A percentile compares a stretch with the other conserved stretches of the same genome.
phyloP scores from a whole-genome alignment of 108 stramenopile genomes.

The Cyclotella sp. region DNA sequence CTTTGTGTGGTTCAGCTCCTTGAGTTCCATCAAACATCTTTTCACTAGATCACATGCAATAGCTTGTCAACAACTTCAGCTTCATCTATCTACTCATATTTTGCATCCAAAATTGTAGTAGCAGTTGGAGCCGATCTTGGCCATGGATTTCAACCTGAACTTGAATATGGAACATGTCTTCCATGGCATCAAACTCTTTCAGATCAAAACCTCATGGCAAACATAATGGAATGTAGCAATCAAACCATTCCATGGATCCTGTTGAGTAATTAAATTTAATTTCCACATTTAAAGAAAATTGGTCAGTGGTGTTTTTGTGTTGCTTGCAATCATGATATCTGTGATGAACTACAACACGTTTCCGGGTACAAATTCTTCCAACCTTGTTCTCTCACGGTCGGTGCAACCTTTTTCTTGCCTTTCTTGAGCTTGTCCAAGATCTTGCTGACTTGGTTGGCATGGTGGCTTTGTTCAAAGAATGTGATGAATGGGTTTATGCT shows the following conservation, averaged over 20 bases:
- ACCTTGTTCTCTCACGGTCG: neutral
- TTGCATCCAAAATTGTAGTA: conserved; percentile 6
- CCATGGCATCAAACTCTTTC: too few species aligned
- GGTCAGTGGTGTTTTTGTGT: too few species aligned
- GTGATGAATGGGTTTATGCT: neutral
- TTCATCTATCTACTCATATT: neutral
- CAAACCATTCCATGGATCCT: conserved; percentile 14
- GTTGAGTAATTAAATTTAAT: neutral
- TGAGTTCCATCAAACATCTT: conserved; percentile 50
- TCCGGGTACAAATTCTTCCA: too few species aligned
- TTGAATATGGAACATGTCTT: conserved; percentile 1
- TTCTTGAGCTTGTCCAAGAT: neutral
- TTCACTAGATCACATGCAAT: conserved; percentile 26
- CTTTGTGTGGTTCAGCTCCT: conserved; percentile 37
- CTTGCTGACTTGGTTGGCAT: neutral
- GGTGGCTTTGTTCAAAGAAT: neutral
- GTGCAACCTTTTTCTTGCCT: neutral
- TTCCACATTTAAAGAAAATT: conserved; percentile 10
- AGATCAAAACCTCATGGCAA: neutral
- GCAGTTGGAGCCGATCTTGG: conserved; percentile 2
- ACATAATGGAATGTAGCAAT: neutral
- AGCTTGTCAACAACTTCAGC: neutral
- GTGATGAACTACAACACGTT: too few species aligned
- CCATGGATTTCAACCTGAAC: neutral
- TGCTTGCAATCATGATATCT: too few species aligned